phyloP scores from a whole-genome alignment of 2,329 filamentous ascomycete species.

The Neonectria ditissima region DNA sequence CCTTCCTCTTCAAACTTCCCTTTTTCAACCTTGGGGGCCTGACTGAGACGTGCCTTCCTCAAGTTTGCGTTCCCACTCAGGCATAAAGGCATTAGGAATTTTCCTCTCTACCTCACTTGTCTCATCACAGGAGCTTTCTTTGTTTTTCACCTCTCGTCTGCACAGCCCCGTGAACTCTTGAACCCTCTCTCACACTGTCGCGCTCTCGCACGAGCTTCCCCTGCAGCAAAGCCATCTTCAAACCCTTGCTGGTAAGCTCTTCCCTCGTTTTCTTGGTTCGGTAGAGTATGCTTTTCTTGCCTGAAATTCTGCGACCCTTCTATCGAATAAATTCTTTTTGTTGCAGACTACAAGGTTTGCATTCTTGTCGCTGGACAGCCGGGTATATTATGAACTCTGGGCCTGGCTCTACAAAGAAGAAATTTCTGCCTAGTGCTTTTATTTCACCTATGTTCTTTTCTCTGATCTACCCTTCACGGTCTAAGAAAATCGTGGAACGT shows the following conservation, averaged over 20 bases:
- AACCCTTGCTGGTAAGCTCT: neutral
- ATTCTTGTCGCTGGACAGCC: neutral
- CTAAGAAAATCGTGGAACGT: neutral
- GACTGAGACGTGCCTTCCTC: conserved; percentile 11
- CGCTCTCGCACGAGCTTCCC: neutral
- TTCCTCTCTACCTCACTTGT: neutral
- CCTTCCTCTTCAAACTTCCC: neutral
- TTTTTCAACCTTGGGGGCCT: neutral
- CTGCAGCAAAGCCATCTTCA: neutral
- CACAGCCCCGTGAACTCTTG: neutral
- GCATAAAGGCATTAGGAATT: conserved; percentile 10
- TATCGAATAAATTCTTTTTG: neutral
- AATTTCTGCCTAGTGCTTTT: neutral
- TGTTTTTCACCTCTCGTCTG: neutral
- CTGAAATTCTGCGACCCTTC: neutral
- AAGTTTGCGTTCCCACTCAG: neutral
- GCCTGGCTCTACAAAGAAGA: neutral
- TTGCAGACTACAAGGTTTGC: neutral
- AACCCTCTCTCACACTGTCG: neutral
- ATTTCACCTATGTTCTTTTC: neutral
- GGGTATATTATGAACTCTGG: neutral
- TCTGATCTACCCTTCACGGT: neutral
- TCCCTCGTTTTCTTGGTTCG: neutral
- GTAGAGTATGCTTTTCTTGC: neutral
- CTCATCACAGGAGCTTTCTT: too few species aligned